Evolutionary conservation across 176 grass and related monocot species (phyloP), one percentile per base, ranked within the genome.

Genomic region (Paspalum notatum): DNA sequence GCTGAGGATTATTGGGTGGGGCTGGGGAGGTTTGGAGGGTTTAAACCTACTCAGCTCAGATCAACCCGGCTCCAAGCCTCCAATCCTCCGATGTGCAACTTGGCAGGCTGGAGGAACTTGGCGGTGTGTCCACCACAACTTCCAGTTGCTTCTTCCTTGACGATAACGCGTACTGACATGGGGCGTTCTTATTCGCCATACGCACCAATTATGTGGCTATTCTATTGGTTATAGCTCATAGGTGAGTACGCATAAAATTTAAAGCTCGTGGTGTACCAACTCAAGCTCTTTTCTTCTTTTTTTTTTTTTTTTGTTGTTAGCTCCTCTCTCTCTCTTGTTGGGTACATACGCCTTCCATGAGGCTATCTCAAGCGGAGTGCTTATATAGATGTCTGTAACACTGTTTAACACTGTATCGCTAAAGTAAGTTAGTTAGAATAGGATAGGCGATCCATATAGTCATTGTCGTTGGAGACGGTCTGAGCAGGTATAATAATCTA

Each of bases 1-100:
- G 73, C 52, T 40, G 49, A 25, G 80, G 80, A 85, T 89, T 81
- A 85, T 81, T 75, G 82, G 82, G 82, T 84, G 87, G 62, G 85
- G 79, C 56, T 61, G 26, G 32, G 50, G 72, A 69, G 85, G 32
- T 80, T 88, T 44, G 66, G 46, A 9, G 76, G 82, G 38, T 80
- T 89, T 82, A 18, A 89, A 85, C 65, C 82, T 39, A 70, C 58
- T 71, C 75, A n/a, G 4, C 45, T 74, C 72, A 5, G 0, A n/a
- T n/a, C n/a, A n/a, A n/a, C n/a, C n/a, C n/a, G n/a, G n/a, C n/a
- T n/a, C n/a, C n/a, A n/a, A n/a, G n/a, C n/a, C n/a, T n/a, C n/a
- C n/a, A n/a, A n/a, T n/a, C n/a, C 59, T 38, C 59, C 3, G 3
- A 32, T 32, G 32, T 32, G 32, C 32, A 78, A 80, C 52, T 71